Evolutionary conservation across 2,329 filamentous ascomycete genomes (phyloP).

Genomic region (Ophiostoma novo-ulmi): DNA sequence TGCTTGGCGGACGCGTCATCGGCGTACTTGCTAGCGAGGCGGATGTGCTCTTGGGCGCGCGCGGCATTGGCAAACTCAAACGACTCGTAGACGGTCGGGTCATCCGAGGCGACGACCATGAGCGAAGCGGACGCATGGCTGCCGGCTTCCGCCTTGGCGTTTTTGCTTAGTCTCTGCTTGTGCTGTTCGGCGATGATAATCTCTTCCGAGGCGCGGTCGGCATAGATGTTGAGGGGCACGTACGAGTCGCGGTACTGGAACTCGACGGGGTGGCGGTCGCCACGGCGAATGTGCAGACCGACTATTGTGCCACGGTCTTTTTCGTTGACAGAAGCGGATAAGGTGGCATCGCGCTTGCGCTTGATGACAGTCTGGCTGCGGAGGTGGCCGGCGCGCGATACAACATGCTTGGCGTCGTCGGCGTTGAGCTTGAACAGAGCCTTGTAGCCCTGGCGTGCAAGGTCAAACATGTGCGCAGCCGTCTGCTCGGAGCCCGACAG

Average conservation of each 20-base stretch:
- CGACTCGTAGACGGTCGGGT: slow-evolving; percentile 66
- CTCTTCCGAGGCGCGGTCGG: slow-evolving; percentile 52
- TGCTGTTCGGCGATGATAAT: slow-evolving; percentile 43
- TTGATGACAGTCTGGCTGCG: slow-evolving; percentile 39
- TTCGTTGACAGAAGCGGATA: slow-evolving; percentile 23
- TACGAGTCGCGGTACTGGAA: slow-evolving; percentile 73
- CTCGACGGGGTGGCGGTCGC: slow-evolving; percentile 72
- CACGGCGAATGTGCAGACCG: slow-evolving; percentile 73
- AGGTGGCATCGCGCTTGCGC: slow-evolving; percentile 30
- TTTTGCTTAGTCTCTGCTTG: slow-evolving; percentile 1
- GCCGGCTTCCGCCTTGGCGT: not conserved
- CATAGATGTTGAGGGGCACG: slow-evolving; percentile 66
- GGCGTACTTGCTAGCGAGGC: slow-evolving; percentile 58
- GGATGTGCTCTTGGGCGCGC: slow-evolving; percentile 70
- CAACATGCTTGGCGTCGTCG: slow-evolving; percentile 62
- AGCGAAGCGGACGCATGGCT: slow-evolving; percentile 38
- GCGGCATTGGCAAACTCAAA: slow-evolving; percentile 53
- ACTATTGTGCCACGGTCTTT: slow-evolving; percentile 49
- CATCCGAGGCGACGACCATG: slow-evolving; percentile 69
- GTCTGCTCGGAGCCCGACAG: not conserved
- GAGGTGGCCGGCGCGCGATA: slow-evolving; percentile 53
- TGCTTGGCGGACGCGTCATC: not conserved
- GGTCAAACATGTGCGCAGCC: slow-evolving; percentile 50
- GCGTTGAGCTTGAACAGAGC: slow-evolving; percentile 65
- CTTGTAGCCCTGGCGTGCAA: slow-evolving; percentile 66